Percentiles rank a stretch among this genome's conserved stretches.
phyloP scores from a whole-genome alignment of 352 stramenopile species.

The Phytophthora ohioensis region DNA sequence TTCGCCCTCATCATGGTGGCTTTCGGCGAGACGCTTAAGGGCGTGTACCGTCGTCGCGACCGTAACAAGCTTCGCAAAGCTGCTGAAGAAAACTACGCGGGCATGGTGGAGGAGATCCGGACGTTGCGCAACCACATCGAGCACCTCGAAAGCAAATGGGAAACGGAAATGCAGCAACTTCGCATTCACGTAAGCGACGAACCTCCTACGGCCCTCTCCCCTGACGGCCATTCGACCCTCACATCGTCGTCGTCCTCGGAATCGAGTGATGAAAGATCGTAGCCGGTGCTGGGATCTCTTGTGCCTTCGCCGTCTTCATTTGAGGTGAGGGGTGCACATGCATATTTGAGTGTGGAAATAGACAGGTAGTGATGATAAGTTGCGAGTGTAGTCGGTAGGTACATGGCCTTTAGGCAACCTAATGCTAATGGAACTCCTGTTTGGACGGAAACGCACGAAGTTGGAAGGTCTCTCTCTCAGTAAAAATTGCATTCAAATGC shows the following conservation, averaged over 20 bases:
- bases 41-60: conserved; percentile 65
- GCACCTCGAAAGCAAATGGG: conserved; percentile 66
- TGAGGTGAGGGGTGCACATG: conserved; percentile 15
- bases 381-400: conserved; percentile 21
- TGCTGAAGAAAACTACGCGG: conserved; percentile 53
- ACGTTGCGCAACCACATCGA: conserved; percentile 68
- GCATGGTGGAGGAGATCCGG: conserved; percentile 65
- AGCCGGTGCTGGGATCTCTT: conserved; percentile 13
- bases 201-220: conserved; percentile 16
- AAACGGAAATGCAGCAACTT: conserved; percentile 57
- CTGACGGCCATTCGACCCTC: conserved; percentile 54
- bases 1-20: conserved; percentile 74
- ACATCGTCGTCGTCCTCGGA: conserved; percentile 66
- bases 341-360: conserved; percentile 36
- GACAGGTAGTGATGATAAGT: conserved; percentile 27
- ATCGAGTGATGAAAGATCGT: conserved; percentile 43
- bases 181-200: conserved; percentile 36
- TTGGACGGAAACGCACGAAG: conserved; percentile 18
- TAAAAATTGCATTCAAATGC: conserved; percentile 3
- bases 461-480: neutral
- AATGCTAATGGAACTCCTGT: conserved; percentile 31
- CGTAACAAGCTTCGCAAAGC: conserved; percentile 48
- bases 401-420: conserved; percentile 10
- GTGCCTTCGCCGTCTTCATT: neutral
- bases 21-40: conserved; percentile 80